Base-by-base conservation (phyloP, 2,329 filamentous ascomycete species). In the Nothophoma quercina region DNA sequence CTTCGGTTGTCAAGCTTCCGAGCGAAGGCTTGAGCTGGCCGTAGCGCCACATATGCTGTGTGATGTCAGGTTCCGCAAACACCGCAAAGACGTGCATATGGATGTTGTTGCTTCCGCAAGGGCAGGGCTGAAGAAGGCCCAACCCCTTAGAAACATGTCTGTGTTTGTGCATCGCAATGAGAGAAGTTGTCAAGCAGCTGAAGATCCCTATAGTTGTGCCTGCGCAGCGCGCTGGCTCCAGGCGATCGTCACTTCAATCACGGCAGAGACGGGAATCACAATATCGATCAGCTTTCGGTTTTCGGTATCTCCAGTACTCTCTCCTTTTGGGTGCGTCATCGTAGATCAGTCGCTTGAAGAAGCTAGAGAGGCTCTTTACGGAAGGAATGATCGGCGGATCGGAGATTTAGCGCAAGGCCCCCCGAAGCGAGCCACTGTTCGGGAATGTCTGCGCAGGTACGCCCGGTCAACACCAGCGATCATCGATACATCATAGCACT, bases 1-100 rank as follows among this genome's bases (percentile, higher is more conserved):
- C 39, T 44, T 43, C 47, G 40, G 33, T 32, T 38, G 26, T 26
- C 25, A 44, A 51, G 23, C 26, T 36, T 44, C 38, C 47, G 32
- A 25, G 8, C n/a, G n/a, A 19, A 43, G 18, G 46, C 46, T 43
- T 34, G 22, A 21, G 35, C 6, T 28, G 35, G 22, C 18, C 2
- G 45, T 15, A n/a, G 39, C 39, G 38, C 38, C 38, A 35, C 46
- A 29, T 29, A 42, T 36, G 18, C 15, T 49, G 18, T 18, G 30
- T 43, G 47, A 43, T 50, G 39, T 50, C 39, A 39, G 34, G 28
- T 34, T 12, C 28, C 12, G 22, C 12, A 22, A n/a, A 40, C 28
- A 26, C 16, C 21, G 7, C 10, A 16, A 33, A 15, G 16, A 15
- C 22, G 12, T 40, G 16, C 29, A 15, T 28, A 19, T 22, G 29